A percentile compares a stretch with the other conserved stretches of the same genome.
Conservation (phyloP, 192 early-diverging fungal species). For the Rhizoclosmatium globosum region DNA sequence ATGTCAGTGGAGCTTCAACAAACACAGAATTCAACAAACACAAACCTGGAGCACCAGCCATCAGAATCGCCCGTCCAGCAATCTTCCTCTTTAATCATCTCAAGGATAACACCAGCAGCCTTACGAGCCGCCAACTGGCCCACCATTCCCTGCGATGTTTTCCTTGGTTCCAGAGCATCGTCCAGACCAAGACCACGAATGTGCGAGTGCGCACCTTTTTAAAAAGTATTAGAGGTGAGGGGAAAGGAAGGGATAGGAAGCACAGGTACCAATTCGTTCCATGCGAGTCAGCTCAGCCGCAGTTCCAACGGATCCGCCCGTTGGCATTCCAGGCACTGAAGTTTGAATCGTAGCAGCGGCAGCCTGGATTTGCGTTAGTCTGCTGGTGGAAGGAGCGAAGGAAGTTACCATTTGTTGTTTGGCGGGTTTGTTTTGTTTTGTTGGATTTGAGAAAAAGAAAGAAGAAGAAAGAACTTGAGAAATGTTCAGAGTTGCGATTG, state of each 20-base stretch:
- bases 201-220: slow-evolving; percentile 94
- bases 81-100: slow-evolving; percentile 99
- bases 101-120: slow-evolving; percentile 95
- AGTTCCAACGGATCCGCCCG: background rate
- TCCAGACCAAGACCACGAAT: slow-evolving; percentile 97
- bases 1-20: background rate
- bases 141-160: slow-evolving; percentile 95
- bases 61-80: slow-evolving; percentile 94
- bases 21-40: background rate
- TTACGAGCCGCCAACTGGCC: slow-evolving; percentile 95
- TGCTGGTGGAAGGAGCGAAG: background rate
- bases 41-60: slow-evolving; percentile 90
- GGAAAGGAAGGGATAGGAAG: background rate
- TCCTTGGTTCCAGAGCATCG: slow-evolving; percentile 88
- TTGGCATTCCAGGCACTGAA: slow-evolving; percentile 15
- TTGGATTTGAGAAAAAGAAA: background rate
- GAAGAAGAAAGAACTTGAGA: background rate
- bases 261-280: slow-evolving; percentile 79
- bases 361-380: background rate
- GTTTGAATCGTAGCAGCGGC: slow-evolving; percentile 19
- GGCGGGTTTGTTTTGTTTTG: background rate
- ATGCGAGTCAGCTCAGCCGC: slow-evolving; percentile 75
- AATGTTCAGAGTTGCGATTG: slow-evolving; percentile 35
- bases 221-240: background rate
- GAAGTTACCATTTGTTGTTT: background rate